These are phyloP conservation scores for Epichloe glyceriae DNA, from an alignment of 2,329 filamentous ascomycete genomes.

Conservation along the genomic window DNA sequence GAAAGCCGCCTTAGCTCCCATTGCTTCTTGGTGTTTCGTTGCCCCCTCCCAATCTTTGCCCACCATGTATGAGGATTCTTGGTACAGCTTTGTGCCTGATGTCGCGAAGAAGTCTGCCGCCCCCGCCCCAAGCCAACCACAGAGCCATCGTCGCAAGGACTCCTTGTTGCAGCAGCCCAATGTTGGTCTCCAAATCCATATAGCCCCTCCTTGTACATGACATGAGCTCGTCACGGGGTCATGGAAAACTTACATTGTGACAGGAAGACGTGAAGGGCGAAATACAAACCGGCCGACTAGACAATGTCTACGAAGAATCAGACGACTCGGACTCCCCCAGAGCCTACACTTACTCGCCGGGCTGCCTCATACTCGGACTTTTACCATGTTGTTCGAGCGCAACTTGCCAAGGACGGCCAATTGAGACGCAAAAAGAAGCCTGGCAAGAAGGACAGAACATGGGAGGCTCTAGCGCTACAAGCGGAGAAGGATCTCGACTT, in stretches of 20 bases:
- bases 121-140: conserved; percentile 27
- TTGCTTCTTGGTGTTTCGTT: background rate
- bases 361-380: conserved; percentile 69
- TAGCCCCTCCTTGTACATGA: conserved; percentile 1
- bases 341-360: conserved; percentile 50
- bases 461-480: conserved; percentile 33
- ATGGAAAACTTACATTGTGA: conserved; percentile 12
- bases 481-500: conserved; percentile 13
- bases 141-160: conserved; percentile 51
- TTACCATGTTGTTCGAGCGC: conserved; percentile 48
- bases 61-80: conserved; percentile 70
- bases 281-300: conserved; percentile 40
- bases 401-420: conserved; percentile 37
- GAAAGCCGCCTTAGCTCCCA: conserved; percentile 5
- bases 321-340: conserved; percentile 46
- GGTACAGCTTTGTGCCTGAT: conserved; percentile 66
- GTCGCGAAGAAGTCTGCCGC: conserved; percentile 36
- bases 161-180: conserved; percentile 57
- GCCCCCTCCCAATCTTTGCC: background rate
- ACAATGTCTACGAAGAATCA: conserved; percentile 44
- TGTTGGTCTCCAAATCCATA: conserved; percentile 28
- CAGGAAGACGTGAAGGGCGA: conserved; percentile 41
- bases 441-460: conserved; percentile 29
- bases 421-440: conserved; percentile 25
- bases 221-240: background rate